Conservation (phyloP, 441 rosid genomes). For the Corymbia calophylla region DNA sequence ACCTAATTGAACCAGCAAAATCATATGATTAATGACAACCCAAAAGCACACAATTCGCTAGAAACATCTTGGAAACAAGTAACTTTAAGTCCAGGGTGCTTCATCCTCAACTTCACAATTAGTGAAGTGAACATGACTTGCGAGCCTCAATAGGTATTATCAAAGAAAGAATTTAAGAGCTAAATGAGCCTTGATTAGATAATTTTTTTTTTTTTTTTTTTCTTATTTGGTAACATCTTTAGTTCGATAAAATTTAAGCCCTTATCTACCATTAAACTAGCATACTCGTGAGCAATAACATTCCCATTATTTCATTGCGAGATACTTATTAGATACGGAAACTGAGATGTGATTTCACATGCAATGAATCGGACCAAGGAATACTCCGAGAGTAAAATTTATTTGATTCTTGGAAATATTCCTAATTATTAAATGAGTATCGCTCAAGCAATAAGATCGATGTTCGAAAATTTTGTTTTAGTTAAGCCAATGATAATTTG, state of each 20-base stretch:
- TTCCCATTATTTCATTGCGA: background rate
- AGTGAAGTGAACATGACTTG: background rate
- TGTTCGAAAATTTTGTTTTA: background rate
- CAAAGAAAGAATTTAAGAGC: background rate
- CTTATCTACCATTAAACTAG: background rate
- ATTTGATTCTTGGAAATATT: background rate
- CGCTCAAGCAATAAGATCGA: background rate
- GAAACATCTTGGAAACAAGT: too few relatives aligned
- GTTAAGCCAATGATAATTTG: background rate
- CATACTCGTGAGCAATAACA: background rate
- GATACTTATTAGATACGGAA: background rate
- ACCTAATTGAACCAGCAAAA: background rate
- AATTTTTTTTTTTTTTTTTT: too few relatives aligned
- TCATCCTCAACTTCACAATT: too few relatives aligned
- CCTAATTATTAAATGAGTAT: background rate
- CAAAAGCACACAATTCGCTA: background rate
- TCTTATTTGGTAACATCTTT: background rate
- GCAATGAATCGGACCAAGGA: background rate
- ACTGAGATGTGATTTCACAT: background rate
- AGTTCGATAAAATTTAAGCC: background rate
- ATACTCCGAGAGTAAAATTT: background rate
- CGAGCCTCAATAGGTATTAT: background rate
- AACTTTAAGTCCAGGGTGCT: too few relatives aligned
- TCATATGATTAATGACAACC: background rate
- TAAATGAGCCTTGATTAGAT: too few relatives aligned